Evolutionary conservation across 2,329 filamentous ascomycete species (phyloP), one percentile per base, ranked within the genome.

Genomic region (Colletotrichum aenigma): DNA sequence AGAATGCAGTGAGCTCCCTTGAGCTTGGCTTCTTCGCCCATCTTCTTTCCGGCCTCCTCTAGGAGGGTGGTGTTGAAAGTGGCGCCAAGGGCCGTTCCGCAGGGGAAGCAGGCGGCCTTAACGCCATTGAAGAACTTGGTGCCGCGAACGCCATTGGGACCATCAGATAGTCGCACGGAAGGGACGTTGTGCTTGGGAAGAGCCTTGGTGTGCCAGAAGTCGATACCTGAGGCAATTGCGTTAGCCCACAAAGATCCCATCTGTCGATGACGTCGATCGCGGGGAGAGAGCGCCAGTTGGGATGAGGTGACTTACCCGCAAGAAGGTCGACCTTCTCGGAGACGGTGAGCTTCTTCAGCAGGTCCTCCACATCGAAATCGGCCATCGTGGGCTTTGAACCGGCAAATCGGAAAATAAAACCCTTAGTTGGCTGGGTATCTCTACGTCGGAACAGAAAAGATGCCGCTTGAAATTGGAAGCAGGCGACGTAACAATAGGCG

Each of bases 141-240:
- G 66, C 93, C 93, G 77, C 93, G 88, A 38, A 93, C 90, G 66
- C 93, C 93, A 81, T 94, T 94, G 48, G 93, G 93, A 0, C 93
- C 93, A 79, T 95, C 93, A 48, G 91, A 90, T 62, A 93, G 87
- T 64, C 93, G 91, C 36, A 94, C 86, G 0, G 92, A 91, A 7
- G 93, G 93, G 38, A 94, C 88, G 3, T 90, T 89, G 79, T 92
- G 88, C 26, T 90, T 82, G 12, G 91, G 90, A 8, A 94, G 85
- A 16, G 89, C 83, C 78, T 91, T 89, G 38, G 93, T 93, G 80
- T 94, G 91, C 93, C 93, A 94, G 80, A 94, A 94, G 83, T 94
- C 93, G 78, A 90, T 88, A 72, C 91, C 91, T 89, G 71, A 7
- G 24, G 43, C 28, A n/a, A 24, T 24, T 38, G 34, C 12, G 32